These are phyloP conservation scores for Mucor circinelloides DNA, from an alignment of 371 early-diverging fungal genomes.

Conservation along the genomic window DNA sequence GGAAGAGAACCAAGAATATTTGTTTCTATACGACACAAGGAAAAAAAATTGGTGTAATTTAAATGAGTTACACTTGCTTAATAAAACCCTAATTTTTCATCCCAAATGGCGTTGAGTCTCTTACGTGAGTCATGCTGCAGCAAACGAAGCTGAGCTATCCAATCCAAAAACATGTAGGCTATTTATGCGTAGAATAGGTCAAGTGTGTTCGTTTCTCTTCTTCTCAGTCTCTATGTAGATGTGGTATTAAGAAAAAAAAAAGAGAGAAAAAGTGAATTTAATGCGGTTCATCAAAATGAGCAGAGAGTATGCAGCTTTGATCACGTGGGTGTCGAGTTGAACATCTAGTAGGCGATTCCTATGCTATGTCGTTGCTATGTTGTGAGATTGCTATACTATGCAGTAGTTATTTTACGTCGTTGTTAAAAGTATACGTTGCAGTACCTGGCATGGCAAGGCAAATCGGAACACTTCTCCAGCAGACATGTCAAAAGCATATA, in stretches of 20 bases:
- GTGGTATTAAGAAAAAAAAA: background rate
- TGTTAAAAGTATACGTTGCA: background rate
- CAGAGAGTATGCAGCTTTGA: background rate
- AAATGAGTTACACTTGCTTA: conserved; percentile 1
- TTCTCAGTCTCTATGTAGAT: background rate
- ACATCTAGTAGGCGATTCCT: too few relatives aligned
- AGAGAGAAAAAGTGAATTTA: background rate
- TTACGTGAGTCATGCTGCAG: conserved; percentile 71
- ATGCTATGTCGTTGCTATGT: background rate
- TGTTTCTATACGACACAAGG: conserved; percentile 53
- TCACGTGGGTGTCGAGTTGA: background rate
- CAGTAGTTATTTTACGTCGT: background rate
- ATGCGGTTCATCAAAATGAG: background rate
- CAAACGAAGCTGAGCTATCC: conserved; percentile 68
- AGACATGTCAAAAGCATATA: background rate
- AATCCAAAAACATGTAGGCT: conserved; percentile 67
- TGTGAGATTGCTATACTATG: too few relatives aligned
- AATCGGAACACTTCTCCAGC: background rate
- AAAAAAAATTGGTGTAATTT: background rate
- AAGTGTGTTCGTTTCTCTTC: background rate
- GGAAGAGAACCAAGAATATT: conserved; percentile 70
- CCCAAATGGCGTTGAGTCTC: background rate
- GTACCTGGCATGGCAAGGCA: background rate
- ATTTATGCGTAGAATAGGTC: background rate
- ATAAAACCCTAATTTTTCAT: background rate